Percentiles rank a stretch among this genome's conserved stretches.
Evolutionary conservation across 192 early-diverging fungal genomes (phyloP).

Genomic region (Coemansia sp.): DNA sequence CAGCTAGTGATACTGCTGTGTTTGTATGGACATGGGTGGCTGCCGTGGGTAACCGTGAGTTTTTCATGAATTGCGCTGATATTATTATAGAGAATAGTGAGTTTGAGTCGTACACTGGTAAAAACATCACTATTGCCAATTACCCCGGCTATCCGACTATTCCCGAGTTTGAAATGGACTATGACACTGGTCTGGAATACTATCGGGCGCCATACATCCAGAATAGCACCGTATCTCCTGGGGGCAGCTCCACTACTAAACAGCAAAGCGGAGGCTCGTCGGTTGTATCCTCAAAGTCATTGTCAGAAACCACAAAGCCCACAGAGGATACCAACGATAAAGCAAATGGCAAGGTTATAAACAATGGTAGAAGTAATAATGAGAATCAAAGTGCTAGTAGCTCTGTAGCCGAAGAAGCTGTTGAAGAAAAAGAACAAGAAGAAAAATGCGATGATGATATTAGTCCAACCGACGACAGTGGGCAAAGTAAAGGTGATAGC

Average conservation of each 20-base stretch:
- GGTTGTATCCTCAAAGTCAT: neutral
- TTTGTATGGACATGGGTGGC: slow-evolving; percentile 68
- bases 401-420: neutral
- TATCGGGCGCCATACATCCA: slow-evolving; percentile 6
- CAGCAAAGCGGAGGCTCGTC: neutral
- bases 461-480: neutral
- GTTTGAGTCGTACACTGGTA: slow-evolving; percentile 30
- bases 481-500: neutral
- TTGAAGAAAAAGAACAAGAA: neutral
- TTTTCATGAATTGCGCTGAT: slow-evolving; percentile 62
- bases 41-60: slow-evolving; percentile 60
- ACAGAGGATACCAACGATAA: neutral
- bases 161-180: slow-evolving; percentile 27
- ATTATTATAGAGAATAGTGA: slow-evolving; percentile 47
- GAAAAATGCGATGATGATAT: neutral
- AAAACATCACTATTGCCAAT: slow-evolving; percentile 42
- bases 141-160: slow-evolving; percentile 29
- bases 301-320: neutral
- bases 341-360: neutral
- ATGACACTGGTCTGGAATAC: slow-evolving; percentile 15
- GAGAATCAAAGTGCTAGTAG: neutral
- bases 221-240: slow-evolving; percentile 10
- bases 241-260: neutral
- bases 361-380: neutral
- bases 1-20: slow-evolving; percentile 52